Percentiles rank a stretch among this genome's conserved stretches.
These are phyloP conservation scores for Xylaria sp. DNA, from an alignment of 2,329 filamentous ascomycete genomes.

Conservation along the genomic window DNA sequence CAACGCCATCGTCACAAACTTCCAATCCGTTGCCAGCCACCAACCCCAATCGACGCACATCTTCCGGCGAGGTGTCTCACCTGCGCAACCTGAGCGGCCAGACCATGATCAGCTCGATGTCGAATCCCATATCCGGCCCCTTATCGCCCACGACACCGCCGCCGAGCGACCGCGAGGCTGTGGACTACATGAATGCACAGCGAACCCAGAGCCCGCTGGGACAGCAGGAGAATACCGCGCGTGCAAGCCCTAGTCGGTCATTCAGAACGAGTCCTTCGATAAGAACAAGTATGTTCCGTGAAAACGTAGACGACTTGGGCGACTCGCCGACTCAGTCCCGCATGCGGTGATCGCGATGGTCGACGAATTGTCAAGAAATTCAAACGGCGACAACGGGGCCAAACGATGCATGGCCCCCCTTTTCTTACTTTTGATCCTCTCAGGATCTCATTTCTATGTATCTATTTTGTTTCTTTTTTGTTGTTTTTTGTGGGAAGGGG, in stretches of 20 bases:
- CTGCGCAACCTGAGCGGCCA: constrained; percentile 39
- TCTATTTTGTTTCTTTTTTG: background rate
- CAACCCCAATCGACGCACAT: constrained; percentile 18
- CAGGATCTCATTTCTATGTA: background rate
- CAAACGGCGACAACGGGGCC: background rate
- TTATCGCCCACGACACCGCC: constrained; percentile 14
- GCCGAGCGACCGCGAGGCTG: background rate
- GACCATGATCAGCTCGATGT: constrained; percentile 34
- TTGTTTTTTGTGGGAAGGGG: background rate
- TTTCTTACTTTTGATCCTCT: background rate
- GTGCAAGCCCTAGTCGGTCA: background rate
- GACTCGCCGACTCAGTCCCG: constrained; percentile 5
- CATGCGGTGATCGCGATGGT: constrained; percentile 5
- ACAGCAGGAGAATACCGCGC: background rate
- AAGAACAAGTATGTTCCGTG: constrained; percentile 26
- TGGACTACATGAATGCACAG: background rate
- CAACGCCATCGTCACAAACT: constrained; percentile 22
- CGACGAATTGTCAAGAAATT: background rate
- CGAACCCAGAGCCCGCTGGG: background rate
- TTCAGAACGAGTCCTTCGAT: constrained; percentile 7
- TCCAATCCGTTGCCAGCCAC: background rate
- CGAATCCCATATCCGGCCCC: constrained; percentile 6
- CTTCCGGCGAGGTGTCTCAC: constrained; percentile 37
- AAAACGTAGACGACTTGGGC: constrained; percentile 24
- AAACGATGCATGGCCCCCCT: background rate